Evolutionary conservation across 441 rosid species (phyloP).

Genomic region (Corymbia citriodora): DNA sequence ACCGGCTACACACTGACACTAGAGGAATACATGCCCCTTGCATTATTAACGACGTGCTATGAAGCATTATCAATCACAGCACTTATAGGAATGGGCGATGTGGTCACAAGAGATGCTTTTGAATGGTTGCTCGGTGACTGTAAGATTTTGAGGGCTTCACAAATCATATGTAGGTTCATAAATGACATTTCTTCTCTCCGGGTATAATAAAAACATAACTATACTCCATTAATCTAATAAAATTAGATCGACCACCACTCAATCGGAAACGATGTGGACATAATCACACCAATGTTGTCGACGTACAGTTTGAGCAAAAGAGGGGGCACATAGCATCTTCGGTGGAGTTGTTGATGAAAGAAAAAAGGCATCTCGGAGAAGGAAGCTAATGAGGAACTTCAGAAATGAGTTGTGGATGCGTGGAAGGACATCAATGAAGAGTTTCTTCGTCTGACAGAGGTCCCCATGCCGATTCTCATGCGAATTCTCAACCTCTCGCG

Average conservation of each 20-base stretch:
- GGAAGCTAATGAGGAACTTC: background rate
- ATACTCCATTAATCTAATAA: too few relatives aligned
- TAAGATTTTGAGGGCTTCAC: background rate
- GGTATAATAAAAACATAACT: background rate
- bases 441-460: background rate
- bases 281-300: background rate
- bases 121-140: background rate
- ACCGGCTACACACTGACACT: background rate
- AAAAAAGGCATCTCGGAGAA: background rate
- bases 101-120: background rate
- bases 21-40: background rate
- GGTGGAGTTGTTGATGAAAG: background rate
- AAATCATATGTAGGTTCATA: background rate
- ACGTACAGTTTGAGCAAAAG: background rate
- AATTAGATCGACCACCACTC: background rate
- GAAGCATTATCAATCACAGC: background rate
- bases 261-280: background rate
- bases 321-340: background rate
- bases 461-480: background rate
- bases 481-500: background rate
- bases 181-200: background rate
- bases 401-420: background rate
- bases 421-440: background rate
- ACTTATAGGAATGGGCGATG: background rate
- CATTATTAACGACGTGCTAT: background rate